Evolutionary conservation across 495 filamentous ascomycete genomes (phyloP), one percentile per base, ranked within the genome.

Genomic region (Xylaria palmicola): DNA sequence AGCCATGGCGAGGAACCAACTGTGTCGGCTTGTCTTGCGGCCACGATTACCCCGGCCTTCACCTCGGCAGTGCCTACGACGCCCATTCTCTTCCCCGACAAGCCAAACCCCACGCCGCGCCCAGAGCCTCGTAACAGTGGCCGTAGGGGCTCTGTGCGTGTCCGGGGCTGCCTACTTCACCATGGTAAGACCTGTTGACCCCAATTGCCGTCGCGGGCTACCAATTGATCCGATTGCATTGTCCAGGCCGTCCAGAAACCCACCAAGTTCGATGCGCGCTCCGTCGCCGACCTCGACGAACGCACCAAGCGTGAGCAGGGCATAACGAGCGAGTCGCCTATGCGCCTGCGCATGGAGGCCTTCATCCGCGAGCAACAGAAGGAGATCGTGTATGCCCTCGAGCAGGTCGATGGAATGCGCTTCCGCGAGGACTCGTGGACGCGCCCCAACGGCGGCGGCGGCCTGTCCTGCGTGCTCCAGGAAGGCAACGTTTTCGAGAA

Each of bases 401-500:
- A 93, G 70, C 80, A 84, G 60, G 78, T 97, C 30, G 94, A 99
- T 71, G 90, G 91, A 40, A 85, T 83, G 56, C 81, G 83, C 59
- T 99, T 99, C 77, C 78, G 80, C 43, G 76, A 85, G 32, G 94
- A 99, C 76, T 88, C 85, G 36, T 99, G 94, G 94, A 81, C 85
- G 15, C 89, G 94, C 43, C 89, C 90, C 52, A 86, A 89, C 70
- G 93, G 93, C 47, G 84, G 84, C 32, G 83, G 83, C 52, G 94
- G 94, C 39, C 90, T 92, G 57, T 95, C 91, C 5, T 96, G 93
- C 74, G 93, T 98, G 9, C 81, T 98, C 30, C 94, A 99, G 71
- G 90, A 96, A 57, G 93, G 95, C 36, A 90, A 94, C 52, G 91
- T 98, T 30, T 99, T 98, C 72, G 94, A 99, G 76, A 99, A 99